These are phyloP conservation scores for Yamadazyma nakazawae DNA, from an alignment of 805 yeast genomes.

Conservation along the genomic window DNA sequence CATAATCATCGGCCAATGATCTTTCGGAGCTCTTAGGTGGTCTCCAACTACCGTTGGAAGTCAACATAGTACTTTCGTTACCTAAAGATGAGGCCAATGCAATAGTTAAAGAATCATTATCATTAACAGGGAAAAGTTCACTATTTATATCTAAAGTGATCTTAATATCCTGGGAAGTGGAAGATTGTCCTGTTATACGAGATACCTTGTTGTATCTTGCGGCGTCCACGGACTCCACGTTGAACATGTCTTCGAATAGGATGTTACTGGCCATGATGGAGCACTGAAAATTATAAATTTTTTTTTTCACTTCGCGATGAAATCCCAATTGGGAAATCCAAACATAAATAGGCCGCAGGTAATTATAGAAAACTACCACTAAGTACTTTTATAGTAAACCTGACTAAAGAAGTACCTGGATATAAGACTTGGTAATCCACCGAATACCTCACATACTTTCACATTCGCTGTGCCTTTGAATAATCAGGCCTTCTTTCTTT, in stretches of 20 bases:
- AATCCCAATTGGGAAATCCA: neutral
- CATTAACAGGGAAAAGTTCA: conserved; percentile 82
- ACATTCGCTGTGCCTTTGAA: too few relatives aligned
- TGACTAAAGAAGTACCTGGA: too few relatives aligned
- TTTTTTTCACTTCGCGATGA: conserved; percentile 1
- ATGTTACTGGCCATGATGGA: conserved; percentile 47
- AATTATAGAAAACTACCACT: neutral
- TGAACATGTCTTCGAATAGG: conserved; percentile 90
- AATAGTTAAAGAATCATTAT: conserved; percentile 75
- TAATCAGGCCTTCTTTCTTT: too few relatives aligned
- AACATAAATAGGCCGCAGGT: neutral
- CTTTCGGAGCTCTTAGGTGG: conserved; percentile 82
- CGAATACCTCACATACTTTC: too few relatives aligned
- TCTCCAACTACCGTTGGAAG: conserved; percentile 67
- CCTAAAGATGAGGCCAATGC: conserved; percentile 78
- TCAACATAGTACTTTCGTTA: conserved; percentile 43
- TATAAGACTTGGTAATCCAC: too few relatives aligned
- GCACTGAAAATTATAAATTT: neutral
- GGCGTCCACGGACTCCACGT: conserved; percentile 75
- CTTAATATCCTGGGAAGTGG: conserved; percentile 74
- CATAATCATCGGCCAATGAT: conserved; percentile 92
- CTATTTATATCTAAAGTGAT: conserved; percentile 87
- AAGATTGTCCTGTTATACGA: conserved; percentile 84
- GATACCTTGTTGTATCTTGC: conserved; percentile 91
- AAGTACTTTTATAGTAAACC: neutral